Evolutionary conservation across 2,329 filamentous ascomycete genomes (phyloP).

Genomic region (Ascochyta viciae-villosae): DNA sequence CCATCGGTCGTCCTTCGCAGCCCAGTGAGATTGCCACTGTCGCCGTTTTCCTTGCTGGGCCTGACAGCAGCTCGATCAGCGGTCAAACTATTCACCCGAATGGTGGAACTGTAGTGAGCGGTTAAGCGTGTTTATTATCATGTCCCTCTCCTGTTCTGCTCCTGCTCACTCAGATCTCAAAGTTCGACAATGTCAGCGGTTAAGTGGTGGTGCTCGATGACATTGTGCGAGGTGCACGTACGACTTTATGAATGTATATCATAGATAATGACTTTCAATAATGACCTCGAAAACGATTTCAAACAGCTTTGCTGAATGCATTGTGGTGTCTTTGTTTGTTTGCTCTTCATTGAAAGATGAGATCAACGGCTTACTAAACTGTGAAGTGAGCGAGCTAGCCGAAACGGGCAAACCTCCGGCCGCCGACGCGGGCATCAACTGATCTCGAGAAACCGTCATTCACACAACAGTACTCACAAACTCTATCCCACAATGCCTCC

Average conservation of each 20-base stretch:
- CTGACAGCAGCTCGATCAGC: constrained; percentile 75
- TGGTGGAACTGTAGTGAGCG: constrained; percentile 45
- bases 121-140: constrained; percentile 21
- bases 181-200: constrained; percentile 31
- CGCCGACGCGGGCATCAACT: constrained; percentile 19
- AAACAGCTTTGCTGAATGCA: neutral
- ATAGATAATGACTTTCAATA: constrained; percentile 5
- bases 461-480: constrained; percentile 9
- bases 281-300: neutral
- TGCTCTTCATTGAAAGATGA: neutral
- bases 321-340: neutral
- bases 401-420: constrained; percentile 13
- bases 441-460: constrained; percentile 24
- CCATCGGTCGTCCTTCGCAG: constrained; percentile 79
- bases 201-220: constrained; percentile 17
- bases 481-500: constrained; percentile 33
- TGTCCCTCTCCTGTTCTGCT: too few species aligned
- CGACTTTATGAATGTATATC: constrained; percentile 10
- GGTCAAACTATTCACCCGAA: constrained; percentile 75
- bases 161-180: too few species aligned
- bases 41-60: constrained; percentile 79
- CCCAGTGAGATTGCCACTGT: constrained; percentile 83
- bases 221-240: constrained; percentile 1
- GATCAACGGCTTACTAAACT: neutral
- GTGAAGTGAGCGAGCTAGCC: neutral